A percentile compares a stretch with the other conserved stretches of the same genome.
Evolutionary conservation across 129 eudicot species (phyloP).

Genomic region (Scalesia atractyloides): DNA sequence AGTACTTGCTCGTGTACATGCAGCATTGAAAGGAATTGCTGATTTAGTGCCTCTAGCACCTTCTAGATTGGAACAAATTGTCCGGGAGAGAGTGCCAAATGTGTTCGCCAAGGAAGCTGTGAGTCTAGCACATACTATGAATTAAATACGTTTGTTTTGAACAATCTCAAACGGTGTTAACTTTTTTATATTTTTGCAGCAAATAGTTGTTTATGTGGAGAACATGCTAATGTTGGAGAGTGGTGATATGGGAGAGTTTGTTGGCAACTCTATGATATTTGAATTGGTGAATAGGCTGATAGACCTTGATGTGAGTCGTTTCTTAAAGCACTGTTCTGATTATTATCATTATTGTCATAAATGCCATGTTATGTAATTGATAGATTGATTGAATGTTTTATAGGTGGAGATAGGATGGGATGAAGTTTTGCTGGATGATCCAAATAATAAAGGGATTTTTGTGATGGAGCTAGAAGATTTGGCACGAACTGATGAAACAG

Average conservation of each 20-base stretch:
- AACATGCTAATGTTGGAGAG: constrained; percentile 81
- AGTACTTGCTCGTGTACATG: constrained; percentile 77
- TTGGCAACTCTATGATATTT: constrained; percentile 70
- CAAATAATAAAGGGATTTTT: constrained; percentile 70
- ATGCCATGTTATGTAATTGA: background rate
- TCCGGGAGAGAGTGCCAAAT: constrained; percentile 66
- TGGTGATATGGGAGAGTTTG: constrained; percentile 75
- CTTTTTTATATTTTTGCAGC: constrained; percentile 40
- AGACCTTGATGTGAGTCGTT: constrained; percentile 80
- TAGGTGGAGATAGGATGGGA: constrained; percentile 94
- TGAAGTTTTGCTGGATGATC: constrained; percentile 69
- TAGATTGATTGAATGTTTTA: constrained; percentile 22
- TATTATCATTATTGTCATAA: background rate
- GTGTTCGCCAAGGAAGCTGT: constrained; percentile 50
- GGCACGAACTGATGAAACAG: constrained; percentile 48
- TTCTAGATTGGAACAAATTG: constrained; percentile 61
- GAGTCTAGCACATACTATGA: constrained; percentile 34
- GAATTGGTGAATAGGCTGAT: constrained; percentile 75
- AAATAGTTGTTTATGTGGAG: constrained; percentile 70
- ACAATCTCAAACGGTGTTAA: background rate
- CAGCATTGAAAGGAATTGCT: constrained; percentile 65
- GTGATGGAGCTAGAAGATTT: constrained; percentile 83
- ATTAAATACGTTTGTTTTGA: background rate
- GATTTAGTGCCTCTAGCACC: constrained; percentile 85
- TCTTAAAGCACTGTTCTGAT: background rate